A percentile compares a stretch with the other conserved stretches of the same genome.
phyloP scores from a whole-genome alignment of 345 rosid species.

The Trapa bicornis region DNA sequence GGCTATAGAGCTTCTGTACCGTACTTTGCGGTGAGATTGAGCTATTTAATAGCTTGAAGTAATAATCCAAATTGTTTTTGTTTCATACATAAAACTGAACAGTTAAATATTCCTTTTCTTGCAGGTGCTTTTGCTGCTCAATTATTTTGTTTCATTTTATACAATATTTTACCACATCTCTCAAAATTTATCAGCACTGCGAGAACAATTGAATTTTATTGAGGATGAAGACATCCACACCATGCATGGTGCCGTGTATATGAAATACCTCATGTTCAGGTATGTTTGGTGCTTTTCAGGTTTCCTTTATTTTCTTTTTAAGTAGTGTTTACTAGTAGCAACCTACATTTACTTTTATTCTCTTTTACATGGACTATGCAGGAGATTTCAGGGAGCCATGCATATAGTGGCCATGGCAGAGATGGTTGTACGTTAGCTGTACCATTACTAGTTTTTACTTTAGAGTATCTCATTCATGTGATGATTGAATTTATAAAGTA shows the following conservation, averaged over 20 bases:
- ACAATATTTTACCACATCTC: slow-evolving; percentile 76
- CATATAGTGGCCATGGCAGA: slow-evolving; percentile 83
- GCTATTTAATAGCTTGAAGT: background rate
- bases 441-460: too few relatives aligned
- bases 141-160: slow-evolving; percentile 65
- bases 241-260: slow-evolving; percentile 69
- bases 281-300: slow-evolving; percentile 16
- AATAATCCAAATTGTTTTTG: background rate
- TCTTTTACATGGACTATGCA: slow-evolving; percentile 16
- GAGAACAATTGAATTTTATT: slow-evolving; percentile 57
- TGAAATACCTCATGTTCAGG: slow-evolving; percentile 85
- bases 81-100: background rate
- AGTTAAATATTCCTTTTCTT: background rate
- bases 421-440: slow-evolving; percentile 38
- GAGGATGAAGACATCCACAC: slow-evolving; percentile 78
- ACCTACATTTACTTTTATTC: background rate
- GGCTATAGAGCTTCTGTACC: slow-evolving; percentile 95
- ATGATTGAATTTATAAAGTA: slow-evolving; percentile 6
- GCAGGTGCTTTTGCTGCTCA: slow-evolving; percentile 75
- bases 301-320: background rate
- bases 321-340: background rate
- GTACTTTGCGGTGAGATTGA: slow-evolving; percentile 55
- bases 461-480: background rate
- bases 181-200: slow-evolving; percentile 48
- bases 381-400: slow-evolving; percentile 90